Evolutionary conservation across 1,284 basidiomycete species (phyloP), one percentile per base, ranked within the genome.

Genomic region (Schizophyllum amplum): DNA sequence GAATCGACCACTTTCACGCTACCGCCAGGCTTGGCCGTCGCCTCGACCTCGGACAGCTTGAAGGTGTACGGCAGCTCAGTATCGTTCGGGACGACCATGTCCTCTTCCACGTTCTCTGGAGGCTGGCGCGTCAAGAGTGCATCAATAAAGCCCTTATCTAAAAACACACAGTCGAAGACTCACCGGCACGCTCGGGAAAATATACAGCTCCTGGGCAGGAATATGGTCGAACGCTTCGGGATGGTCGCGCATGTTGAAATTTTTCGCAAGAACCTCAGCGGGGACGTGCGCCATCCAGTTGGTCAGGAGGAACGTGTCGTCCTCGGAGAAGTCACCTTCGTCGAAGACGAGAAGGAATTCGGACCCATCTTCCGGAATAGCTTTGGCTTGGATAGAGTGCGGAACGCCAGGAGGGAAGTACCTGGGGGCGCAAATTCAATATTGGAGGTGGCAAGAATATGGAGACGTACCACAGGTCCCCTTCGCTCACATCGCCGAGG

Each of bases 261-360:
- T 89, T 72, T 87, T 87, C 53, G 81, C 80, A 23, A 91, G 74
- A 24, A 87, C 85, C 72, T 50, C 48, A 2, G 20, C 13, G 9
- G 48, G 48, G 20, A 50, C 48, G 48, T 50, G 48, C 3, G 20
- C 48, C 20, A 50, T 11, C 48, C 84, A 87, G 62, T 86, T 83
- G 7, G 82, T 84, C 57, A 84, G 66, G 66, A 85, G 70, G 73
- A 90, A 87, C 0, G 86, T 88, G 2, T 72, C 73, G 65, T 87
- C 83, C 67, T 87, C 85, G 68, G 76, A 80, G 69, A 89, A 89
- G 25, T 69, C 69, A 20, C 87, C 86, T 57, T 78, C 72, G 64
- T 84, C 80, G 62, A 87, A 87, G 17, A 86, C 76, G 63, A 91
- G 72, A 42, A 90, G 69, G 67, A 89, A 90, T 67, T 90, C 87